phyloP scores from a whole-genome alignment of 2,329 filamentous ascomycete genomes.

The Ceratocystis smalleyi region DNA sequence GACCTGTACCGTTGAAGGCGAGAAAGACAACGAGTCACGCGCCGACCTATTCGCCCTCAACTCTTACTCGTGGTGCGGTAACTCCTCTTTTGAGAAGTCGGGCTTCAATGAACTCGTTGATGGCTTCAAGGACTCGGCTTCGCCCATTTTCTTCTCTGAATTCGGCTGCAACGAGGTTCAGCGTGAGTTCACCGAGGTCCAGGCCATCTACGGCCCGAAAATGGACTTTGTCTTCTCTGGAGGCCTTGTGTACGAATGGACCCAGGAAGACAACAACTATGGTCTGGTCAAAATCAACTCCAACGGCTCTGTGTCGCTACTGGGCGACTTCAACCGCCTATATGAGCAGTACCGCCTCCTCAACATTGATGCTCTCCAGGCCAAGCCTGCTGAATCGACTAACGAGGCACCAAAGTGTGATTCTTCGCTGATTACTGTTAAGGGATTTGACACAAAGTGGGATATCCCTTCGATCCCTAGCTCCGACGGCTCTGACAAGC shows the following conservation, averaged over 20 bases:
- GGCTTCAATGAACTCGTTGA: slow-evolving; percentile 47
- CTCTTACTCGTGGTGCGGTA: slow-evolving; percentile 53
- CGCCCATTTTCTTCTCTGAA: slow-evolving; percentile 72
- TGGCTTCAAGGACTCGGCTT: slow-evolving; percentile 48
- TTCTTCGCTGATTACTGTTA: slow-evolving; percentile 47
- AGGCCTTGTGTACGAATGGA: slow-evolving; percentile 69
- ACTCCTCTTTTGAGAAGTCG: slow-evolving; percentile 46
- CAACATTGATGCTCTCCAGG: slow-evolving; percentile 49
- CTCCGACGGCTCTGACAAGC: slow-evolving; percentile 42
- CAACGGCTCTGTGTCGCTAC: slow-evolving; percentile 42
- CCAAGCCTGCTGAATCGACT: slow-evolving; percentile 40
- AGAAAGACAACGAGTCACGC: slow-evolving; percentile 43
- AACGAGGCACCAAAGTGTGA: slow-evolving; percentile 46
- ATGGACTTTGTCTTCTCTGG: slow-evolving; percentile 58
- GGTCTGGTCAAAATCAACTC: slow-evolving; percentile 48
- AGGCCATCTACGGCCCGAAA: slow-evolving; percentile 51
- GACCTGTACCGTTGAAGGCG: slow-evolving; percentile 44
- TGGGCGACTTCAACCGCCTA: slow-evolving; percentile 57
- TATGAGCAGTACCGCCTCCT: slow-evolving; percentile 60
- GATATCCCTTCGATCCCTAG: slow-evolving; percentile 51
- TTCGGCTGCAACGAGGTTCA: slow-evolving; percentile 59
- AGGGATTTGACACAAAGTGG: slow-evolving; percentile 64
- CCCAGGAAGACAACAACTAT: slow-evolving; percentile 51
- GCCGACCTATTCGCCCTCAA: slow-evolving; percentile 67
- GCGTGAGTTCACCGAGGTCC: slow-evolving; percentile 64